Base-by-base conservation (phyloP, 2,329 filamentous ascomycete species). In the Penicillium olsonii region DNA sequence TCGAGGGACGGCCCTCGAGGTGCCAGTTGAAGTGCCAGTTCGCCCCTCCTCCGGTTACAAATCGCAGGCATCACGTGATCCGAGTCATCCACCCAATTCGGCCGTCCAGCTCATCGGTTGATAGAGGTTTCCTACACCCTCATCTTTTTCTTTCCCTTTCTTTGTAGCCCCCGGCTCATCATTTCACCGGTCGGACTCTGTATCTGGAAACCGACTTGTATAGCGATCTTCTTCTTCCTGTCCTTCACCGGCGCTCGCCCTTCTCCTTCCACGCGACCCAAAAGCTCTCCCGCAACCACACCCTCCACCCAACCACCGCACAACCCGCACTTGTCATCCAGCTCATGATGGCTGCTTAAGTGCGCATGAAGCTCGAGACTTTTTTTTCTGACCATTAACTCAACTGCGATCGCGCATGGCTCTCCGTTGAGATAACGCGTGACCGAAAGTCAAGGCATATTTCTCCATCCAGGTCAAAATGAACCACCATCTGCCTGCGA, bases 401-500 rank as follows among this genome's bases (percentile, higher is more conserved):
- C 61, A 50, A 54, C 50, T 59, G 56, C 47, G 43, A 48, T 57
- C 53, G 68, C 69, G 64, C 63, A 72, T 72, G 70, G 69, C 69
- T 69, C 62, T 68, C 64, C 61, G 68, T 40, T 62, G 67, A 70
- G 65, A 66, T 62, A 68, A 67, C 59, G 67, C 68, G 67, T 68
- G 66, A 65, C 59, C 67, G 55, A 65, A 67, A 53, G 62, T 68
- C 60, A 66, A 68, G 65, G 61, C 66, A 66, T 62, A 53, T 53
- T 52, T 50, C 22, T 50, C 52, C 56, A 48, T 59, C 55, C 56
- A 64, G 63, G 63, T 68, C 67, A 73, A 67, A 66, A 75, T 75
- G 69, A 75, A 75, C 62, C 71, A 73, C 59, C 71, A 75, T 63
- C 61, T 72, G 58, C 70, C 67, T 60, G 67, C 66, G 56, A 74